A percentile compares a stretch with the other conserved stretches of the same genome.
phyloP scores from a whole-genome alignment of 108 stramenopile genomes.

The Licmophora abbreviata region DNA sequence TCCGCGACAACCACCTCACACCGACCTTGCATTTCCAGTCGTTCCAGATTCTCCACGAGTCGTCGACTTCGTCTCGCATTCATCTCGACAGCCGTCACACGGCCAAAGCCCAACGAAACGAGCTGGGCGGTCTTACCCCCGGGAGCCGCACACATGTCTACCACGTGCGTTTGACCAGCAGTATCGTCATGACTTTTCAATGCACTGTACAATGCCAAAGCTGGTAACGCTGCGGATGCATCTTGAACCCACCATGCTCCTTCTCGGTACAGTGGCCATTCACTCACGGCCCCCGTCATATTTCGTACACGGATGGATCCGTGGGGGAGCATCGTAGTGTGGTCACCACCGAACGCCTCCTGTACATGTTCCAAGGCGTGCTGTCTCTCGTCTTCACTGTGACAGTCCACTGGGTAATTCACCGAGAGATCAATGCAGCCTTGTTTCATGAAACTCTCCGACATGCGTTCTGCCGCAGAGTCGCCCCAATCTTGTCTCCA shows the following conservation, averaged over 20 bases:
- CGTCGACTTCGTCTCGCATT: conserved; percentile 29
- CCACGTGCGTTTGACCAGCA: conserved; percentile 38
- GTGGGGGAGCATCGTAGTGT: conserved; percentile 45
- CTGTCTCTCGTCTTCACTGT: conserved; percentile 3
- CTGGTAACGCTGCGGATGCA: conserved; percentile 65
- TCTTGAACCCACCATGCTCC: conserved; percentile 86
- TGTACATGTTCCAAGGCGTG: conserved; percentile 11
- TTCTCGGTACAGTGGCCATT: conserved; percentile 63
- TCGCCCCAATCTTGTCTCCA: conserved; percentile 53
- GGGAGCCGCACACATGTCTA: conserved; percentile 96
- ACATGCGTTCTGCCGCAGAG: conserved; percentile 32
- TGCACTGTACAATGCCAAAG: conserved; percentile 42
- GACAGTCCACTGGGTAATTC: conserved; percentile 17
- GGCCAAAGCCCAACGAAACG: conserved; percentile 68
- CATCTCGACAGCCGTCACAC: conserved; percentile 67
- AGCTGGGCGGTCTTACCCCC: conserved; percentile 96
- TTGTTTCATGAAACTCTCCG: conserved; percentile 43
- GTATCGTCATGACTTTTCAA: conserved; percentile 15
- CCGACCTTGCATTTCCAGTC: conserved; percentile 31
- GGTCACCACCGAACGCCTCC: conserved; percentile 17
- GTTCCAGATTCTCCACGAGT: conserved; percentile 47
- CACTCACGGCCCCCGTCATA: conserved; percentile 28
- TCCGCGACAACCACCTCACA: conserved; percentile 54
- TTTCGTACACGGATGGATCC: conserved; percentile 49
- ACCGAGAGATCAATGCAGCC: conserved; percentile 52